Percentiles rank a stretch among this genome's conserved stretches.
These are phyloP conservation scores for Fusarium sp. DNA, from an alignment of 2,329 filamentous ascomycete species.

Conservation along the genomic window DNA sequence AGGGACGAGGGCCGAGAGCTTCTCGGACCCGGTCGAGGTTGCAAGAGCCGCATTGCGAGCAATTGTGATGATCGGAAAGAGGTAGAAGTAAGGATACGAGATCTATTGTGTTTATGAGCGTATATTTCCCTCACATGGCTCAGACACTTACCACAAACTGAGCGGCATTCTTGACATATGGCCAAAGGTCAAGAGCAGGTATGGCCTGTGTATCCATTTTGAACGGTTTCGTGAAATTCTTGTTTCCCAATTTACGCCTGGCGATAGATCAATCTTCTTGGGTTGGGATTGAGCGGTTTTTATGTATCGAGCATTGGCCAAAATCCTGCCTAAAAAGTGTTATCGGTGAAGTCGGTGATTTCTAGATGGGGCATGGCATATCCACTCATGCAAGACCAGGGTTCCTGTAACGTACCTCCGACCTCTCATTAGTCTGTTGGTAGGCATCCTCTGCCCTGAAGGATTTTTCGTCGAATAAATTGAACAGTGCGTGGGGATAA, in stretches of 20 bases:
- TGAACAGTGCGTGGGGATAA: background rate
- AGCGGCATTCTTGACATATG: background rate
- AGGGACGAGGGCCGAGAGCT: background rate
- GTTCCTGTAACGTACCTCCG: background rate
- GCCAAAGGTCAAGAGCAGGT: background rate
- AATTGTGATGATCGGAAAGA: background rate
- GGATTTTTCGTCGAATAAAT: background rate
- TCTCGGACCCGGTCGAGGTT: background rate
- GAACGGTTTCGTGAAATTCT: background rate
- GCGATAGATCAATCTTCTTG: background rate
- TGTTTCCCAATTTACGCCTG: background rate
- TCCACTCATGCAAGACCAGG: background rate
- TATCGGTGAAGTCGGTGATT: background rate
- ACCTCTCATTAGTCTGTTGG: background rate
- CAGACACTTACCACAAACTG: background rate
- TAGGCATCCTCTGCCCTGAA: background rate
- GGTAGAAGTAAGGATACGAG: background rate
- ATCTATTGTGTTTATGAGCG: background rate
- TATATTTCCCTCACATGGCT: background rate
- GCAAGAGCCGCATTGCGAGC: background rate
- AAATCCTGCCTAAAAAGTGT: background rate
- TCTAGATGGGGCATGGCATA: background rate
- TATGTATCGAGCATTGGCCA: background rate
- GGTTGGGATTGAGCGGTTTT: background rate
- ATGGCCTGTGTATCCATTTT: background rate